A percentile compares a stretch with the other conserved stretches of the same genome.
phyloP scores from a whole-genome alignment of 371 early-diverging fungal genomes.

The Mortierella sp. region DNA sequence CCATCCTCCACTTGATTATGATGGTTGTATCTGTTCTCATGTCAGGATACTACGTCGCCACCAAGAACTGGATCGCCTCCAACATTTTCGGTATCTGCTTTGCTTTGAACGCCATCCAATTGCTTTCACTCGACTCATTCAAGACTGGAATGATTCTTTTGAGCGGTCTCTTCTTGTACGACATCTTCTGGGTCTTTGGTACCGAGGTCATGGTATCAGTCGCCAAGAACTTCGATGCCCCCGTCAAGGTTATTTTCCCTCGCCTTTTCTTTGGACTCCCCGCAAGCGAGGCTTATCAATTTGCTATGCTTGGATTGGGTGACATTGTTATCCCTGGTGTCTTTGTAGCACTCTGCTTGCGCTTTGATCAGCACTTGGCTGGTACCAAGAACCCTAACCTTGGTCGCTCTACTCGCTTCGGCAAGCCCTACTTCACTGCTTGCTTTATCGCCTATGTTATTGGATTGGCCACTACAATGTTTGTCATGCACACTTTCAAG shows the following conservation, averaged over 20 bases:
- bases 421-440: slow-evolving; percentile 90
- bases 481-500: slow-evolving; percentile 96
- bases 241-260: slow-evolving; percentile 97
- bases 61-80: slow-evolving; percentile 94
- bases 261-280: slow-evolving; percentile 72
- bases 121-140: slow-evolving; percentile 94
- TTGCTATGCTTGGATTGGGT: slow-evolving; percentile 97
- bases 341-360: slow-evolving; percentile 91
- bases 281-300: slow-evolving; percentile 62
- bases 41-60: slow-evolving; percentile 82
- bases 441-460: slow-evolving; percentile 85
- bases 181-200: slow-evolving; percentile 99
- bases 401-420: slow-evolving; percentile 71
- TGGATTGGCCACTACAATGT: slow-evolving; percentile 91
- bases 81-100: slow-evolving; percentile 93
- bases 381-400: slow-evolving; percentile 58
- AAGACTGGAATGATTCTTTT: slow-evolving; percentile 95
- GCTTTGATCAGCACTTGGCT: slow-evolving; percentile 82
- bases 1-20: slow-evolving; percentile 76
- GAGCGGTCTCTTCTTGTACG: slow-evolving; percentile 94
- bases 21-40: slow-evolving; percentile 70
- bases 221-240: slow-evolving; percentile 96
- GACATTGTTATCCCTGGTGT: slow-evolving; percentile 98
- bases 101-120: slow-evolving; percentile 86
- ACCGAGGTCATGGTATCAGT: slow-evolving; percentile 99